Conservation (phyloP, 179 eudicot genomes). For the Beta lomatogona region DNA sequence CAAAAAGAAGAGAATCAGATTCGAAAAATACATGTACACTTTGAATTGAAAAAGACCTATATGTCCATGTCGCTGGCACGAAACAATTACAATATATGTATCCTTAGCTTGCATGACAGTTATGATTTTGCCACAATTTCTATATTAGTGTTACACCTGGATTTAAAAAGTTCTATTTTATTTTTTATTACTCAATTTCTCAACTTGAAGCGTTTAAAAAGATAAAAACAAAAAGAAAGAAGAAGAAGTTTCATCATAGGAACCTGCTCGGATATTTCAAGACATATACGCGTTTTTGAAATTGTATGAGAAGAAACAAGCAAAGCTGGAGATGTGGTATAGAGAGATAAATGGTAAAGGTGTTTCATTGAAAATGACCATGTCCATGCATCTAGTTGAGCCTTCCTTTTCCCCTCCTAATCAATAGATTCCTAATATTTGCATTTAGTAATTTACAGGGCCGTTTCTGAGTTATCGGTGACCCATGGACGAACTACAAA, state of each 20-base stretch:
- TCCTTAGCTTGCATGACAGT: slow-evolving; percentile 13
- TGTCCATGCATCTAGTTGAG: background rate
- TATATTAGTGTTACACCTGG: slow-evolving; percentile 7
- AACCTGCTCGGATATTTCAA: slow-evolving; percentile 23
- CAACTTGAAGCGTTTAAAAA: background rate
- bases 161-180: background rate
- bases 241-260: slow-evolving; percentile 9
- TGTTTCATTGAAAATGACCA: background rate
- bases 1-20: slow-evolving; percentile 19
- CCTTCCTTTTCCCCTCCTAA: background rate
- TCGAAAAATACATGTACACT: slow-evolving; percentile 8
- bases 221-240: background rate
- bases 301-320: slow-evolving; percentile 21
- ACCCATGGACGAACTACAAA: too few relatives aligned
- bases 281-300: slow-evolving; percentile 32
- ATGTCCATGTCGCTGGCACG: slow-evolving; percentile 22
- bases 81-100: slow-evolving; percentile 5
- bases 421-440: too few relatives aligned
- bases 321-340: background rate
- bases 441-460: too few relatives aligned
- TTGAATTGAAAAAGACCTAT: slow-evolving; percentile 3
- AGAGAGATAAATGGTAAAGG: background rate
- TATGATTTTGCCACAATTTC: background rate
- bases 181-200: background rate
- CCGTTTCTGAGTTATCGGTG: too few relatives aligned